These are phyloP conservation scores for Nitzschia sp. DNA, from an alignment of 108 stramenopile species.

Conservation along the genomic window DNA sequence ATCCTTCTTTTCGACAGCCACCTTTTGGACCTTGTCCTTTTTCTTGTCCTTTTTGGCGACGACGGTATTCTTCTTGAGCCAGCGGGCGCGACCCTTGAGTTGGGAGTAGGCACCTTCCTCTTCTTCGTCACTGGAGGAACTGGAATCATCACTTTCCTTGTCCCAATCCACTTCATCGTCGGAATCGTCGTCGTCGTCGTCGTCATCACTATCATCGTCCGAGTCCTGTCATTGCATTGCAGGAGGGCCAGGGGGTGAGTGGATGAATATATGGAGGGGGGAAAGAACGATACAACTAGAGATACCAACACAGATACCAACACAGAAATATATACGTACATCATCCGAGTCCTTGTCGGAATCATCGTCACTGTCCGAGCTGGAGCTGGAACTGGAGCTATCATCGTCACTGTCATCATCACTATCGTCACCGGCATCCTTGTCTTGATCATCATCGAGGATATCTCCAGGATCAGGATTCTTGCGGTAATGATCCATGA, in stretches of 20 bases:
- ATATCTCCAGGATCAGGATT: conserved; percentile 64
- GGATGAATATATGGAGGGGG: background rate
- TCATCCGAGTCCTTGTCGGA: conserved; percentile 32
- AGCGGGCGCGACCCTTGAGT: conserved; percentile 93
- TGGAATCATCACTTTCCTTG: conserved; percentile 48
- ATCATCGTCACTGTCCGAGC: conserved; percentile 17
- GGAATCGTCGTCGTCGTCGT: conserved; percentile 49
- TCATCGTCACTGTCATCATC: conserved; percentile 29
- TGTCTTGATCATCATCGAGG: conserved; percentile 32
- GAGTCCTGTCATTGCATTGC: conserved; percentile 32
- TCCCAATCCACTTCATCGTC: conserved; percentile 53
- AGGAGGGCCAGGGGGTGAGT: background rate
- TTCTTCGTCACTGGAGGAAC: conserved; percentile 52
- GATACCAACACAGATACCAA: conserved; percentile 16
- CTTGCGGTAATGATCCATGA: conserved; percentile 81
- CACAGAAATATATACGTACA: conserved; percentile 46
- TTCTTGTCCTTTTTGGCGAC: conserved; percentile 79
- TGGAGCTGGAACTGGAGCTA: conserved; percentile 6
- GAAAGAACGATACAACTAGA: background rate
- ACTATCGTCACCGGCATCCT: conserved; percentile 37
- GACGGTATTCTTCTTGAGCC: conserved; percentile 90
- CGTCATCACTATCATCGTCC: conserved; percentile 17
- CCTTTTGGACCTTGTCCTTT: conserved; percentile 47
- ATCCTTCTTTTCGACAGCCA: conserved; percentile 47
- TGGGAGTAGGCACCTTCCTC: conserved; percentile 57